Conservation (phyloP, 306 rosid genomes). For the Vicia faba region DNA sequence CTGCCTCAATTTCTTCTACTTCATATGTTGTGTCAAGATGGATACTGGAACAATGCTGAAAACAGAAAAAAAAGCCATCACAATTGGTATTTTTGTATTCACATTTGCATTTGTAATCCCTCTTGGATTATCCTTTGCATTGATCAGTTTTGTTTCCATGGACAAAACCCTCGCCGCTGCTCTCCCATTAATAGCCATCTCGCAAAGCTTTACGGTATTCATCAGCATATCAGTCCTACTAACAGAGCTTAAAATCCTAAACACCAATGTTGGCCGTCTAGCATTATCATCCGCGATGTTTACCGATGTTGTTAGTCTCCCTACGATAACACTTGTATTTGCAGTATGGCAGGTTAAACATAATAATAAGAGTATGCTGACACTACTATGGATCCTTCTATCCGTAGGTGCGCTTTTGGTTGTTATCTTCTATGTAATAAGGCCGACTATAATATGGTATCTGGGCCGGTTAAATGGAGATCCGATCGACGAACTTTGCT, state of each 20-base stretch:
- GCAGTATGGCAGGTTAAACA: slow-evolving; percentile 2
- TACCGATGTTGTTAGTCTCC: slow-evolving; percentile 43
- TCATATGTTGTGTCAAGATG: slow-evolving; percentile 50
- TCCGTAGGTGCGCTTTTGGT: slow-evolving; percentile 20
- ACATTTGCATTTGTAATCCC: slow-evolving; percentile 30
- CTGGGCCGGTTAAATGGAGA: slow-evolving; percentile 27
- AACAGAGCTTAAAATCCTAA: slow-evolving; percentile 57
- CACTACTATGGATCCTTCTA: neutral
- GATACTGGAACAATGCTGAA: slow-evolving; percentile 41
- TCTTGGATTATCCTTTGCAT: neutral
- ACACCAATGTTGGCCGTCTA: slow-evolving; percentile 61
- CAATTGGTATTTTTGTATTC: slow-evolving; percentile 48
- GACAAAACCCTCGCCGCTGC: slow-evolving; percentile 3
- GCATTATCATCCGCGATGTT: slow-evolving; percentile 52
- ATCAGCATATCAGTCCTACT: slow-evolving; percentile 49
- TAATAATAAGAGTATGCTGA: neutral
- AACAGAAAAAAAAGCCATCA: slow-evolving; percentile 47
- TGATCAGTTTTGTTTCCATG: slow-evolving; percentile 25
- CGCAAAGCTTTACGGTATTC: slow-evolving; percentile 51
- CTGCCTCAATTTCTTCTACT: slow-evolving; percentile 54
- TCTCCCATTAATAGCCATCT: slow-evolving; percentile 39
- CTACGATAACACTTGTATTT: neutral
- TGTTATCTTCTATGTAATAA: slow-evolving; percentile 17
- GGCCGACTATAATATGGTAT: slow-evolving; percentile 45
- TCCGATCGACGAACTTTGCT: slow-evolving; percentile 29